Evolutionary conservation across 2,329 filamentous ascomycete species (phyloP).

Genomic region (Periconia sp.): DNA sequence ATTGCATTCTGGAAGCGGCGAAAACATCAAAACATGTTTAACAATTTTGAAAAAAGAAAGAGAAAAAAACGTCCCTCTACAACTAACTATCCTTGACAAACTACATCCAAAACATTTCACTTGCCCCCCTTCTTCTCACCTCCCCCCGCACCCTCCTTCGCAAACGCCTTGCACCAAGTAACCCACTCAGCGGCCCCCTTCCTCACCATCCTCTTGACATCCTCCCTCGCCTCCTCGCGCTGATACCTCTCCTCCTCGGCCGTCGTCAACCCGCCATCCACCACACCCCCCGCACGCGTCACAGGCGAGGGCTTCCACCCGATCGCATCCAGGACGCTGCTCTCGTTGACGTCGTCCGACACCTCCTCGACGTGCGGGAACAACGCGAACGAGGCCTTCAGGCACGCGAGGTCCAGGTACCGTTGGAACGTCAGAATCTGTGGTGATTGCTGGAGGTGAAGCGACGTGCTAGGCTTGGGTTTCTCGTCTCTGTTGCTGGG

Average conservation of each 20-base stretch:
- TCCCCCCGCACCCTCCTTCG: neutral
- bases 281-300: conserved; percentile 29
- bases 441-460: conserved; percentile 40
- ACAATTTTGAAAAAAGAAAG: too few relatives aligned
- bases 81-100: too few relatives aligned
- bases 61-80: too few relatives aligned
- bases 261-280: conserved; percentile 30
- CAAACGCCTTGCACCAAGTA: neutral
- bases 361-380: conserved; percentile 31
- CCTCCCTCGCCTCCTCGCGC: conserved; percentile 44
- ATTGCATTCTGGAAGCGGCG: too few relatives aligned
- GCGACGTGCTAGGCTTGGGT: neutral
- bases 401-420: conserved; percentile 45
- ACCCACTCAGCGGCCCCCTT: conserved; percentile 47
- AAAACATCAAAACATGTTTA: too few relatives aligned
- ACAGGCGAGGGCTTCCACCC: conserved; percentile 43
- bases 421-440: conserved; percentile 41
- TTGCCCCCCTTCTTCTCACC: neutral
- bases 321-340: conserved; percentile 45
- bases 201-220: conserved; percentile 42
- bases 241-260: conserved; percentile 49
- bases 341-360: conserved; percentile 36
- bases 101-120: too few relatives aligned
- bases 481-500: neutral
- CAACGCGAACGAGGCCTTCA: conserved; percentile 37